A percentile compares a stretch with the other conserved stretches of the same genome.
These are phyloP conservation scores for Hygrophorus russula DNA, from an alignment of 768 basidiomycete genomes.

Conservation along the genomic window DNA sequence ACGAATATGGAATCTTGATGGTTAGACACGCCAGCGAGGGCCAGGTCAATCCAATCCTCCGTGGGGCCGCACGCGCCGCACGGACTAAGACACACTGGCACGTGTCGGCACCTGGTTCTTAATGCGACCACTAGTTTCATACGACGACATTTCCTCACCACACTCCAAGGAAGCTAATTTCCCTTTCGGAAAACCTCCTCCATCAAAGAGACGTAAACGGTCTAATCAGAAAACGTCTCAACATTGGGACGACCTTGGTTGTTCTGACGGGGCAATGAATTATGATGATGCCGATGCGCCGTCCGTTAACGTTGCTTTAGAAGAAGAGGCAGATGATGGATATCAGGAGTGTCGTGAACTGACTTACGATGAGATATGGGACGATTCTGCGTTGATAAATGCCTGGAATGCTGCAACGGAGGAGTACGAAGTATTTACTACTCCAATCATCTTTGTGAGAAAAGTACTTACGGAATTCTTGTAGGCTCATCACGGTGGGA, in stretches of 20 bases:
- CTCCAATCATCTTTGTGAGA: not conserved
- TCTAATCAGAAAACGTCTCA: constrained; percentile 21
- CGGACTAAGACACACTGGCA: too few relatives aligned
- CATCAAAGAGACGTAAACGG: constrained; percentile 48
- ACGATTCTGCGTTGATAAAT: constrained; percentile 71
- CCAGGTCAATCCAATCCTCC: too few relatives aligned
- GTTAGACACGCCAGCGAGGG: too few relatives aligned
- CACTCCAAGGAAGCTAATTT: constrained; percentile 15
- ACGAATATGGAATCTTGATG: too few relatives aligned
- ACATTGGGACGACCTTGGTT: constrained; percentile 34
- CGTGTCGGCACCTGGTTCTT: not conserved
- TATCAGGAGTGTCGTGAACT: constrained; percentile 51
- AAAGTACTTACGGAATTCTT: not conserved
- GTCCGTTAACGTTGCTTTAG: constrained; percentile 20
- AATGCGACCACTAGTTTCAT: constrained; percentile 37
- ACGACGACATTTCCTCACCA: constrained; percentile 51
- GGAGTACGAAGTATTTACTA: constrained; percentile 51
- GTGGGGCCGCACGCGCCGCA: too few relatives aligned
- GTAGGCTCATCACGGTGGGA: constrained; percentile 55
- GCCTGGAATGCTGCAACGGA: constrained; percentile 81
- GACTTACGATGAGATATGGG: constrained; percentile 73
- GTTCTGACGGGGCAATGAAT: not conserved
- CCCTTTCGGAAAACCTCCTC: constrained; percentile 18
- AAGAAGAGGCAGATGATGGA: constrained; percentile 20
- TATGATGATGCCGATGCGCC: constrained; percentile 10